Conservation (phyloP, 1,139 yeast genomes). For the Sugiyamaella novakii region DNA sequence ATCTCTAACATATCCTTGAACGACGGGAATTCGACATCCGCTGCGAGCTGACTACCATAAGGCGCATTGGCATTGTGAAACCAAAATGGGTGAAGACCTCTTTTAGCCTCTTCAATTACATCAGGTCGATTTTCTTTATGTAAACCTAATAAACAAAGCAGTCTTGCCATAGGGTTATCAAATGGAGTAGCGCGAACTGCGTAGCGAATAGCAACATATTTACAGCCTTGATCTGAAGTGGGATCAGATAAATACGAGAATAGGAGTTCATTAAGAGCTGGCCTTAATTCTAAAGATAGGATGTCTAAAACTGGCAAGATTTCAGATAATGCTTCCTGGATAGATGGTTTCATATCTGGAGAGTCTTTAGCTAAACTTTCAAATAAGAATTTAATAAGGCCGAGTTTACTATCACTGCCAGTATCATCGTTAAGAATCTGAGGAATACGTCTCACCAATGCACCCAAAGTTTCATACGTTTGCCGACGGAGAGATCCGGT, state of each 20-base stretch:
- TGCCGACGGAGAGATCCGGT: conserved; percentile 53
- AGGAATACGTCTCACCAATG: conserved; percentile 56
- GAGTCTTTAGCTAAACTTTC: conserved; percentile 70
- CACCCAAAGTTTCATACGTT: conserved; percentile 79
- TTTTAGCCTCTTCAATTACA: conserved; percentile 75
- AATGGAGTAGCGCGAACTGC: conserved; percentile 69
- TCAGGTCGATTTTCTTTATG: conserved; percentile 62
- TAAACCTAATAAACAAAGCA: conserved; percentile 68
- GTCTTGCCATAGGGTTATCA: conserved; percentile 66
- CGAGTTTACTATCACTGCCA: conserved; percentile 44
- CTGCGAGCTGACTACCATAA: conserved; percentile 18
- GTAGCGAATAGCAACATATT: conserved; percentile 67
- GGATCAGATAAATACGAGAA: conserved; percentile 44
- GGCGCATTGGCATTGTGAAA: conserved; percentile 44
- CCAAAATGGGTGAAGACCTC: conserved; percentile 83
- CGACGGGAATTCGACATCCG: conserved; percentile 37
- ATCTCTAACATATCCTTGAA: conserved; percentile 33
- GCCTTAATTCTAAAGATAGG: conserved; percentile 47
- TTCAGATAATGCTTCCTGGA: conserved; percentile 72
- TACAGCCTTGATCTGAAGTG: conserved; percentile 44
- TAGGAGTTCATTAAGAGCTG: conserved; percentile 50
- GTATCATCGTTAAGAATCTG: conserved; percentile 42
- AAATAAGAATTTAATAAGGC: conserved; percentile 66
- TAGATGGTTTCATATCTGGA: conserved; percentile 62
- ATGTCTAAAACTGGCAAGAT: conserved; percentile 54